Evolutionary conservation across 306 rosid genomes (phyloP), one percentile per base, ranked within the genome.

Genomic region (Pyrus communis): DNA sequence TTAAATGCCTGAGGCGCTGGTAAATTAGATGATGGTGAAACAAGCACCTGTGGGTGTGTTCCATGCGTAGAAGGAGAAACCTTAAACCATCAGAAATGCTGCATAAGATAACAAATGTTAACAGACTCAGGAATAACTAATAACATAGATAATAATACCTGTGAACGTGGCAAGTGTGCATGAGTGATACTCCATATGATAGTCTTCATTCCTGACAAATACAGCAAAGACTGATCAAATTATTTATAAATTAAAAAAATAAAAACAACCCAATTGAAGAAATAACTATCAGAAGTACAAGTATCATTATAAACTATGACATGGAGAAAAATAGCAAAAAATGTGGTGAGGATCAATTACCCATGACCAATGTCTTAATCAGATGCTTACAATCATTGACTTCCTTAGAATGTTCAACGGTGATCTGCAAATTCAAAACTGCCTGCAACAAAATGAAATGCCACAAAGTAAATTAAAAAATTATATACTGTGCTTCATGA

Each of bases 101-200:
- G 78, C 35, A 79, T 38, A 74, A 80, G 80, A 71, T 38, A 68
- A 77, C 54, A 64, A 74, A 78, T 69, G 78, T 22, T 54, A 73
- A 79, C 72, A 66, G 45, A 81, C 57, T 63, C 70, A 73, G 57
- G 70, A 82, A 58, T 30, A 69, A 74, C 68, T 67, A 42, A 31
- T 71, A 66, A 69, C 33, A 17, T 4, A 78, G n/a, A 73, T 77
- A 74, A 70, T 35, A 80, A 66, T 80, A 96, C 99, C 96, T 96
- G 99, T 60, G 96, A 83, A 73, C 97, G 90, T 23, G 97, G 97
- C 80, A 92, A 86, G 82, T 95, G 97, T 28, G 99, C 97, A 85
- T 96, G 97, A 70, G 98, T 96, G 80, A 96, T 96, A 82, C 98
- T 96, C 98, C 98, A 96, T 87, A 96, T 86, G 82, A 92, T 96